phyloP scores from a whole-genome alignment of 305 asterid species.

The Ilex paraguariensis region DNA sequence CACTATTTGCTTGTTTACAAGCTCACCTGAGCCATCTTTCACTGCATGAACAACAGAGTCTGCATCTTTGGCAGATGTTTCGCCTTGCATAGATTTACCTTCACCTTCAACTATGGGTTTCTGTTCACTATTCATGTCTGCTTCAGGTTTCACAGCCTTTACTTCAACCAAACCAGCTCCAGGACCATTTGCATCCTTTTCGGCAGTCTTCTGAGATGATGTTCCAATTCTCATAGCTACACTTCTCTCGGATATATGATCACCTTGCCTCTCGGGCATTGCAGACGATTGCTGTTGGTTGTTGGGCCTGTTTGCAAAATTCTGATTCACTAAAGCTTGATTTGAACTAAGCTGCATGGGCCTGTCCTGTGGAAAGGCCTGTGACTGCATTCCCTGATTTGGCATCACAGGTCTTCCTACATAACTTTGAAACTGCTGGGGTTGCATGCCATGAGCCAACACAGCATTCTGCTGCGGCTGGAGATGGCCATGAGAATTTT shows the following conservation, averaged over 20 bases:
- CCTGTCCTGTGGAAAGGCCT: slow-evolving; percentile 33
- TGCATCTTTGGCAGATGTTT: slow-evolving; percentile 20
- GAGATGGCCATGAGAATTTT: slow-evolving; percentile 15
- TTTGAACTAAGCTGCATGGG: slow-evolving; percentile 37
- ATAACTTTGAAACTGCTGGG: slow-evolving; percentile 53
- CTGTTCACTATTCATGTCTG: slow-evolving; percentile 14
- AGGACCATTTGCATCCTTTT: slow-evolving; percentile 27
- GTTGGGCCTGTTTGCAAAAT: slow-evolving; percentile 23
- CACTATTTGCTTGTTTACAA: slow-evolving; percentile 30
- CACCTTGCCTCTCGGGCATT: slow-evolving; percentile 29
- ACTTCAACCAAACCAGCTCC: slow-evolving; percentile 29
- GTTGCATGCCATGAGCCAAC: slow-evolving; percentile 33
- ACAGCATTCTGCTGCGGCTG: slow-evolving; percentile 33
- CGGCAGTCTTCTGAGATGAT: slow-evolving; percentile 33
- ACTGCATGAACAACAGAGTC: slow-evolving; percentile 25
- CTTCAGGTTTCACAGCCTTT: slow-evolving; percentile 35
- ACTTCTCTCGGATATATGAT: slow-evolving; percentile 18
- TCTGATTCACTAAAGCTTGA: slow-evolving; percentile 35
- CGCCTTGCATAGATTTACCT: slow-evolving; percentile 27
- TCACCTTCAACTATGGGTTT: slow-evolving; percentile 14
- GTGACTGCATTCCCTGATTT: slow-evolving; percentile 41
- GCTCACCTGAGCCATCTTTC: slow-evolving; percentile 37
- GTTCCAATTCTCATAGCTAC: slow-evolving; percentile 32
- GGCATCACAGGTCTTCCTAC: slow-evolving; percentile 44
- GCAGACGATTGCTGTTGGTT: slow-evolving; percentile 24